Conservation (phyloP, 352 stramenopile species). For the Phytophthora multivora region DNA sequence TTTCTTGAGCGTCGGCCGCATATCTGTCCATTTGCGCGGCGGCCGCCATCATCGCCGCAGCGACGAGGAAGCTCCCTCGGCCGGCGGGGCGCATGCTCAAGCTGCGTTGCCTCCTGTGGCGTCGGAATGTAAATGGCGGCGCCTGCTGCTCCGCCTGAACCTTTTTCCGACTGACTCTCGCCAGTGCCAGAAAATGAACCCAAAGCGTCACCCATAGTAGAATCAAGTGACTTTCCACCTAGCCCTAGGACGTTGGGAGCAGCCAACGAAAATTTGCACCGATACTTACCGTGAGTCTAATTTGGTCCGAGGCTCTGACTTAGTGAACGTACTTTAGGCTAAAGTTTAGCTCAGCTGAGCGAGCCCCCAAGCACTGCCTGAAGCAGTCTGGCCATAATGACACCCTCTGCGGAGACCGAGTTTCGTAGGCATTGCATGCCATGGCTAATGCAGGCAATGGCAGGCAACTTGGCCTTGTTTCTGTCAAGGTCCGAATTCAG, state of each 20-base stretch:
- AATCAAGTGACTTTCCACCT: conserved; percentile 1
- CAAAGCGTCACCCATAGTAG: conserved; percentile 21
- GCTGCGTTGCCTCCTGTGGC: conserved; percentile 6
- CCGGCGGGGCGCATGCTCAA: conserved; percentile 21
- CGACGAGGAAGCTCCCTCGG: conserved; percentile 13
- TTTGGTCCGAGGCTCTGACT: no score
- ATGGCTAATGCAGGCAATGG: no score
- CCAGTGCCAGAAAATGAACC: conserved; percentile 33
- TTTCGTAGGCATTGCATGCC: no score
- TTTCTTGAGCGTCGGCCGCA: neutral
- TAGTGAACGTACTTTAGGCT: no score
- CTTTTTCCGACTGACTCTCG: conserved; percentile 34
- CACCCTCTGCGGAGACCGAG: no score
- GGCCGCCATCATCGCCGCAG: conserved; percentile 1
- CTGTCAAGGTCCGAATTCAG: neutral
- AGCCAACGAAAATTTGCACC: conserved; percentile 6
- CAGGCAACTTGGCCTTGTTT: neutral
- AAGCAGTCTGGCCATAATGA: no score
- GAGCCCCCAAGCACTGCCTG: no score
- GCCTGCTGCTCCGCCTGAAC: neutral
- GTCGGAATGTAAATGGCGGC: conserved; percentile 31
- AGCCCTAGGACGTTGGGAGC: conserved; percentile 7
- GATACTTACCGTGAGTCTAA: neutral
- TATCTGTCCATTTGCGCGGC: neutral
- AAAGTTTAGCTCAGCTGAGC: no score